Evolutionary conservation across 2,329 filamentous ascomycete species (phyloP), one percentile per base, ranked within the genome.

Genomic region (Fusarium fracticaudum): DNA sequence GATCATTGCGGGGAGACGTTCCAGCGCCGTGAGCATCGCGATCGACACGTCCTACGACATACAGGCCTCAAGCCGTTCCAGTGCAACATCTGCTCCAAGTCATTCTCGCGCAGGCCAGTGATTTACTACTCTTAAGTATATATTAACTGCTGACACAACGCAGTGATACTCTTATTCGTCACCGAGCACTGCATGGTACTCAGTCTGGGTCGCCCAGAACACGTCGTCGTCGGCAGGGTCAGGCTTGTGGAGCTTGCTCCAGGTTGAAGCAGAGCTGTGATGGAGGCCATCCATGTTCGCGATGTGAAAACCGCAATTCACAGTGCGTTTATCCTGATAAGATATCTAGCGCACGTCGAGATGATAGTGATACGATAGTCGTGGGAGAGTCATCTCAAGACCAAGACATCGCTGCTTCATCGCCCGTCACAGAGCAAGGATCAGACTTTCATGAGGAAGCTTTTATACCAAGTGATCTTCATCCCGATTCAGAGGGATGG

Each of bases 81-180:
- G 6, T 64, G 62, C 2, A 13, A 44, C 10, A 26, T 64, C 2
- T 64, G 62, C 3, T 50, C 26, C 5, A 64, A 64, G 17, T 51
- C 45, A 0, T 64, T 64, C 5, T 29, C 44, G 0, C 45, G 57
- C 2, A 29, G 20, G 62, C 60, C 8, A 29, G 40, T 44, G 1
- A 8, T 6, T 35, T 35, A 2, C 33, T 35, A 3, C 33, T 35
- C 13, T 6, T 35, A 1, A 35, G 8, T 1, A 35, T 35, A 35
- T 6, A 15, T 1, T 35, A 35, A 1, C 14, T 15, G 0, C 38
- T 44, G 14, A 55, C 11, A 5, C 1, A 0, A 0, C 1, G 18
- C 0, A 63, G 61, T 3, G 61, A 64, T 0, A 64, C 57, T 1
- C 62, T 64, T 2, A 8, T 6, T 6, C 62, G 62, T 6, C 62